These are phyloP conservation scores for Pythium phragmiticola DNA, from an alignment of 352 stramenopile genomes.

Conservation along the genomic window DNA sequence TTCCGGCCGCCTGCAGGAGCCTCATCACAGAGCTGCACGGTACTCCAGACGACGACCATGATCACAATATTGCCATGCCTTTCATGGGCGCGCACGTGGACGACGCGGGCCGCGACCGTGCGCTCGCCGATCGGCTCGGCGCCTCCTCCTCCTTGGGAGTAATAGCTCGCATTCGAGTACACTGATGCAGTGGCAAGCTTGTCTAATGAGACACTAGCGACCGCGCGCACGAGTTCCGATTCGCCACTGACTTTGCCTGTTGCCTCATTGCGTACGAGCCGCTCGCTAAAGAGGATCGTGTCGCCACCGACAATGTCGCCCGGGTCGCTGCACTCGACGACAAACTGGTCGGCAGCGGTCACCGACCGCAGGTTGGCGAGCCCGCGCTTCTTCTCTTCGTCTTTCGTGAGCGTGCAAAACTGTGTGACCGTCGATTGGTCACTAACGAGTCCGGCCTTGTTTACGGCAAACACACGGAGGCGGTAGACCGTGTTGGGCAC, in stretches of 20 bases:
- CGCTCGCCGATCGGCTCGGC: slow-evolving; percentile 58
- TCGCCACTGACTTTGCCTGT: slow-evolving; percentile 34
- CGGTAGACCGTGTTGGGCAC: slow-evolving; percentile 83
- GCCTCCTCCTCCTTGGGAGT: slow-evolving; percentile 13
- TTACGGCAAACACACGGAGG: slow-evolving; percentile 80
- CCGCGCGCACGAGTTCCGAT: slow-evolving; percentile 23
- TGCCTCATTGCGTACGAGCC: slow-evolving; percentile 61
- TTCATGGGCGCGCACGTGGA: slow-evolving; percentile 30
- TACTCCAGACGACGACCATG: slow-evolving; percentile 77
- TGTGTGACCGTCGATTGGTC: slow-evolving; percentile 80
- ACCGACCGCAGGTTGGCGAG: slow-evolving; percentile 33
- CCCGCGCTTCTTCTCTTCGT: slow-evolving; percentile 43
- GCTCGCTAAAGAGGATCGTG: slow-evolving; percentile 91
- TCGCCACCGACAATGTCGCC: slow-evolving; percentile 87
- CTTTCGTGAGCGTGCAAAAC: slow-evolving; percentile 67
- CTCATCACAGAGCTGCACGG: slow-evolving; percentile 72
- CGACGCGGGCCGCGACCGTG: slow-evolving; percentile 70
- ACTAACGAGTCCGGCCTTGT: slow-evolving; percentile 53
- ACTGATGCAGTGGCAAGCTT: slow-evolving; percentile 32
- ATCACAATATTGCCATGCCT: slow-evolving; percentile 53
- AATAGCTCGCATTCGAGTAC: slow-evolving; percentile 50
- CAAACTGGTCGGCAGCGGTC: slow-evolving; percentile 64
- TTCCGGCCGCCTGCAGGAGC: slow-evolving; percentile 1
- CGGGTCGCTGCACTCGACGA: slow-evolving; percentile 63
- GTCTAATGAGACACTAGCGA: slow-evolving; percentile 7